Percentiles rank a stretch among this genome's conserved stretches.
These are phyloP conservation scores for Mucor irregularis DNA, from an alignment of 371 early-diverging fungal species.

Conservation along the genomic window DNA sequence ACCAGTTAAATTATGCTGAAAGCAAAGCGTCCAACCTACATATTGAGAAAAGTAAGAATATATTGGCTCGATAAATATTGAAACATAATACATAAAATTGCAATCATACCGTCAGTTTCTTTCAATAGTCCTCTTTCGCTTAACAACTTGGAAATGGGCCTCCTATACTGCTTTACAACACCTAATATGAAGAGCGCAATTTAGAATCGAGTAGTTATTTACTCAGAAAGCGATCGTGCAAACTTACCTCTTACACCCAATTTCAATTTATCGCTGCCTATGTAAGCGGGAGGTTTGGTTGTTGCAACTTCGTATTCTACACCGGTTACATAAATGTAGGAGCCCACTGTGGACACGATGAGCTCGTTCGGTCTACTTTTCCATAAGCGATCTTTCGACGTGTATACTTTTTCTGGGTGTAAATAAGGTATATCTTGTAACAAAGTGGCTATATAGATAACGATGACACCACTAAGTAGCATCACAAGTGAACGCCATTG, in stretches of 20 bases:
- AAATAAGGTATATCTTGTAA: slow-evolving; percentile 42
- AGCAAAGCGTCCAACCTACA: slow-evolving; percentile 27
- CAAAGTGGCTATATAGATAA: slow-evolving; percentile 38
- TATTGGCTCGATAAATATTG: background rate
- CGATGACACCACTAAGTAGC: slow-evolving; percentile 31
- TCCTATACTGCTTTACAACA: slow-evolving; percentile 17
- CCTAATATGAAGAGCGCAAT: slow-evolving; percentile 3
- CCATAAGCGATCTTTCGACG: slow-evolving; percentile 9
- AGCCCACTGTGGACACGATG: slow-evolving; percentile 25
- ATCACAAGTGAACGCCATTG: slow-evolving; percentile 48
- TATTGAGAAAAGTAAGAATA: too few species aligned
- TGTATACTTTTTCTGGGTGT: slow-evolving; percentile 34
- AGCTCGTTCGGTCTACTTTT: slow-evolving; percentile 24
- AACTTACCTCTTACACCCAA: slow-evolving; percentile 27
- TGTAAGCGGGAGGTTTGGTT: background rate
- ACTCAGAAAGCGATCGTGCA: too few species aligned
- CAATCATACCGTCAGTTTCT: slow-evolving; percentile 10
- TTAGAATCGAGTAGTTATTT: background rate
- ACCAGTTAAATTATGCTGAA: slow-evolving; percentile 34
- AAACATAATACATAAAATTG: background rate
- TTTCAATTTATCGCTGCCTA: slow-evolving; percentile 29
- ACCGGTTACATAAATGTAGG: slow-evolving; percentile 35
- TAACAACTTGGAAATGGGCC: slow-evolving; percentile 11
- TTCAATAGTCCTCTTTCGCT: slow-evolving; percentile 11
- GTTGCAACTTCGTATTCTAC: slow-evolving; percentile 24